Evolutionary conservation across 2,329 filamentous ascomycete species (phyloP), one percentile per base, ranked within the genome.

Genomic region (Fusarium sp.): DNA sequence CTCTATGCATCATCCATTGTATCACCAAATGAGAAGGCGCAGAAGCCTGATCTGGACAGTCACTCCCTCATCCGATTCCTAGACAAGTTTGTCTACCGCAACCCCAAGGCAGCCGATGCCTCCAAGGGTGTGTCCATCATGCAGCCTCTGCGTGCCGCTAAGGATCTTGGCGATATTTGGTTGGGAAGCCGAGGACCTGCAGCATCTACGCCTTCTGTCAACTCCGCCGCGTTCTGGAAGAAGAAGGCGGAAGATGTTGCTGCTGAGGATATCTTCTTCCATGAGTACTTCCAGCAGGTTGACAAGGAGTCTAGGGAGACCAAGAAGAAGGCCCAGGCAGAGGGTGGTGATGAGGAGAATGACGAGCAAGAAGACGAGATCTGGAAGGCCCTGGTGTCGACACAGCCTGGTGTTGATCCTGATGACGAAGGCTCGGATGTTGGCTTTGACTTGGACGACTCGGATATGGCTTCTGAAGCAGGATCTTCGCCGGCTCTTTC

Each of bases 31-130:
- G 86, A 89, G 56, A 89, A 93, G 79, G 90, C 92, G 65, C 89
- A 92, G 68, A 98, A 98, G 79, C 94, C 96, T 0, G 96, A 99
- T 74, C 85, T 97, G 56, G 90, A 92, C 14, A 90, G 93, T 62
- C 95, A 98, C 79, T 96, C 93, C 1, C 86, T 99, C 53, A 96
- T 96, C 76, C 91, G 96, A 79, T 99, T 99, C 85, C 85, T 99
- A 62, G 96, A 99, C 81, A 94, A 96, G 73, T 99, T 99, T 79
- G 93, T 97, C n/a, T 99, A 98, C 85, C 91, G 93, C 72, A 97
- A 96, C 74, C 90, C 95, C 67, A 97, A 97, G 84, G 83, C 89
- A 4, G 86, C 86, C 14, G 84, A 87, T 56, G 80, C 83, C 31
- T 84, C 88, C 29, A 91, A 92, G 69, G 96, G 96, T 54, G 86